Evolutionary conservation across 2,329 filamentous ascomycete species (phyloP), one percentile per base, ranked within the genome.

Genomic region (Fusarium sp.): DNA sequence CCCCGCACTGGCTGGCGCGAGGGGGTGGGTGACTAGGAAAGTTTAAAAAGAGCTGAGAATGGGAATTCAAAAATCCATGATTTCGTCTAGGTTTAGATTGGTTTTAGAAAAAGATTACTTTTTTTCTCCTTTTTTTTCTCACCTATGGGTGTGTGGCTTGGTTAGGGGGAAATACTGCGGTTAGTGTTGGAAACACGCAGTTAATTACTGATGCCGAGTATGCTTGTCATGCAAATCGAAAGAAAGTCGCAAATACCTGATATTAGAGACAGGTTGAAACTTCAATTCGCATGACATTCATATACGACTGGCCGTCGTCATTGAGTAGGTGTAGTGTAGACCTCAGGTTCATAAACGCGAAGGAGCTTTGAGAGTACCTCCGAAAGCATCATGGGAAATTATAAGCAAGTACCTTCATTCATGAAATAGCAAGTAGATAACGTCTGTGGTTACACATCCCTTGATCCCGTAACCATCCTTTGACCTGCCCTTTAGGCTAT

Each of bases 1-100:
- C 60, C 56, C 65, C 61, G 56, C 60, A 56, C 22, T 41, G n/a
- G 40, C 22, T 39, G 48, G 17, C n/a, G 41, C 19, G 41, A 56
- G 44, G 28, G 20, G 58, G 60, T 49, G 60, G 57, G 57, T 40
- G 26, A 64, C 61, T 64, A 64, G 60, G 52, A 22, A 60, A 60
- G 60, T 65, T 17, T 60, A 65, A 65, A 58, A 65, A 40, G 7
- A 50, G n/a, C 26, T 46, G 57, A 45, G 35, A 26, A 60, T 43
- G 60, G 43, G 32, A 35, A 49, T 65, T 49, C 19, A 28, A 47
- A 48, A 65, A 60, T 44, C 47, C 53, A 65, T 65, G 22, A n/a
- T 65, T 55, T 50, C n/a, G 47, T 52, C 60, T 30, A 65, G 48
- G 62, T 45, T 60, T 54, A 60, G 53, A 47, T 24, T 14, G 39